Base-by-base conservation (phyloP, 1,139 yeast species). In the Yamadazyma epiphylla region DNA sequence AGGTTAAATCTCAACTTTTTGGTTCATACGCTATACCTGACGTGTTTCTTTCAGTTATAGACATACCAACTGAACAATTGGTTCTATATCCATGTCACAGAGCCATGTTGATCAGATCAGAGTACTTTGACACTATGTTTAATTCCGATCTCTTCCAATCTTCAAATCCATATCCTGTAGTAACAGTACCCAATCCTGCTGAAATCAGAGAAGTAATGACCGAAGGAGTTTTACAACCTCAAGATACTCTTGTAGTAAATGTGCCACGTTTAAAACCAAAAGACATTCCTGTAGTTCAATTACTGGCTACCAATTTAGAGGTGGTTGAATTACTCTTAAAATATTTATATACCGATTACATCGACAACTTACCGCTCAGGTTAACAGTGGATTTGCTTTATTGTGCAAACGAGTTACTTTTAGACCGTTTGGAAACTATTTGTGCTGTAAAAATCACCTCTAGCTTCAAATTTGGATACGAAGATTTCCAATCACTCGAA, bases 41-140 rank as follows among this genome's bases (percentile, higher is more conserved):
- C 50, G 53, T 72, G 0, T 56, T 77, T 3, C 37, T 78, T 1
- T 50, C 64, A 2, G 64, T 65, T 2, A 41, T 63, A 3, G 70
- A 64, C 26, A 43, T 52, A 10, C 44, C 54, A 35, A 29, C 50
- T 27, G 45, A 53, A 38, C 28, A 53, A 0, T 47, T 57, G 3
- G 39, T 54, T 1, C 68, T 63, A 36, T 82, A 75, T 43, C 87
- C 91, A 0, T 77, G 70, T 5, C 85, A 84, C 50, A 64, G 77
- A 30, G 68, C 84, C 0, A 70, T 83, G 34, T 49, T 84, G 22
- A 56, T 69, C 6, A 55, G 88, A 27, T 73, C 83, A 1, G 83
- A 75, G 27, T 83, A 80, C 49, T 84, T 76, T 48, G 74, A 69
- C 34, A 69, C 79, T 4, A 74, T 82, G 81, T 77, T 84, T 47